Percentiles rank a stretch among this genome's conserved stretches.
Evolutionary conservation across 305 asterid species (phyloP).

Genomic region (Ilex paraguariensis): DNA sequence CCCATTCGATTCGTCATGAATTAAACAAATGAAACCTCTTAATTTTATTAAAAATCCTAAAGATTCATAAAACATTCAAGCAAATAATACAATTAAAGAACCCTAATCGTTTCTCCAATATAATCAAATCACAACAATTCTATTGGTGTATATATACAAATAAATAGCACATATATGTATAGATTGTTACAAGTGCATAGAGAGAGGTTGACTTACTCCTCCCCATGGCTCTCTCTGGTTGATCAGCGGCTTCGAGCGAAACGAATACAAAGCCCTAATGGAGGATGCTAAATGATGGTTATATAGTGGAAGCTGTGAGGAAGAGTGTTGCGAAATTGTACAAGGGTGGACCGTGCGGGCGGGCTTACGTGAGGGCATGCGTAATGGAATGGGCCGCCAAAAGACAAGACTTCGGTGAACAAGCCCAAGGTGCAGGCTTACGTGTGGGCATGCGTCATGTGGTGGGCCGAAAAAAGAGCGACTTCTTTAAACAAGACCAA

Average conservation of each 20-base stretch:
- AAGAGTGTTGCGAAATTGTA: neutral
- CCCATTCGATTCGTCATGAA: too few species aligned
- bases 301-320: neutral
- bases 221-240: neutral
- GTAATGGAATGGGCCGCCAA: neutral
- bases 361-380: slow-evolving; percentile 1
- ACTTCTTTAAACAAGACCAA: too few species aligned
- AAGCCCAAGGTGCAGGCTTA: too few species aligned
- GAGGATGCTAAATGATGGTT: neutral
- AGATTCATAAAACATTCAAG: neutral
- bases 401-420: too few species aligned
- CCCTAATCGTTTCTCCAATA: neutral
- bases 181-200: neutral
- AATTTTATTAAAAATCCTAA: neutral
- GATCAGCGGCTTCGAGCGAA: neutral
- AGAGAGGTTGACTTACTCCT: neutral
- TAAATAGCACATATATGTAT: neutral
- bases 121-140: neutral
- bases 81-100: neutral
- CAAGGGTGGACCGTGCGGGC: too few species aligned
- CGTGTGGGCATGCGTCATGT: too few species aligned
- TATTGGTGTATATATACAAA: neutral
- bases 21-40: neutral
- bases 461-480: too few species aligned
- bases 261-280: neutral